phyloP scores from a whole-genome alignment of 2,329 filamentous ascomycete genomes.

The Botrytis deweyae region DNA sequence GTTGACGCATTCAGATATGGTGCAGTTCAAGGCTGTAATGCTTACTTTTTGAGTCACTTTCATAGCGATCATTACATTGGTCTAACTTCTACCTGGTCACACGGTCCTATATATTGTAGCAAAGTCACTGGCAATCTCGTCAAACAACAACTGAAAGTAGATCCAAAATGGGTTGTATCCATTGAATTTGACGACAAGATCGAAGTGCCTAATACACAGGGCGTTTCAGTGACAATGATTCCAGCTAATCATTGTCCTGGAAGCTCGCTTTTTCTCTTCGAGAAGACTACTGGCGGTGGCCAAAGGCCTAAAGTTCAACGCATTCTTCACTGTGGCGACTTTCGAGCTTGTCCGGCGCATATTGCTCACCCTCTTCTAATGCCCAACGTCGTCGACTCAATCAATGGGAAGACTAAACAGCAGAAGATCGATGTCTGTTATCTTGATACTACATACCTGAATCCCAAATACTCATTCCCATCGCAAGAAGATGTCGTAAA shows the following conservation, averaged over 20 bases:
- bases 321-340: slow-evolving; percentile 93
- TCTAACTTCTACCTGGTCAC: slow-evolving; percentile 80
- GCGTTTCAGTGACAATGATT: slow-evolving; percentile 89
- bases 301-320: slow-evolving; percentile 64
- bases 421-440: slow-evolving; percentile 96
- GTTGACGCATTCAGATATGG: slow-evolving; percentile 97
- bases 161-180: slow-evolving; percentile 79
- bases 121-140: slow-evolving; percentile 88
- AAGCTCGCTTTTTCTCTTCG: slow-evolving; percentile 89
- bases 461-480: slow-evolving; percentile 92
- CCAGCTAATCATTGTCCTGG: slow-evolving; percentile 96
- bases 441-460: slow-evolving; percentile 94
- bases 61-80: slow-evolving; percentile 98
- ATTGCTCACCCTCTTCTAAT: slow-evolving; percentile 77
- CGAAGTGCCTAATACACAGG: slow-evolving; percentile 78
- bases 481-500: slow-evolving; percentile 82
- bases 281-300: slow-evolving; percentile 68
- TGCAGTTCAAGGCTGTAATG: slow-evolving; percentile 84
- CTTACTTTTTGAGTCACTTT: slow-evolving; percentile 96
- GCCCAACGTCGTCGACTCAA: slow-evolving; percentile 68
- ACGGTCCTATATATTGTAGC: slow-evolving; percentile 96
- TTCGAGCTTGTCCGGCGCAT: slow-evolving; percentile 84
- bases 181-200: slow-evolving; percentile 80
- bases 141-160: slow-evolving; percentile 79
- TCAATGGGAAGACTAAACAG: slow-evolving; percentile 69